phyloP scores from a whole-genome alignment of 108 stramenopile genomes.

The Fragilariopsis cylindrus region DNA sequence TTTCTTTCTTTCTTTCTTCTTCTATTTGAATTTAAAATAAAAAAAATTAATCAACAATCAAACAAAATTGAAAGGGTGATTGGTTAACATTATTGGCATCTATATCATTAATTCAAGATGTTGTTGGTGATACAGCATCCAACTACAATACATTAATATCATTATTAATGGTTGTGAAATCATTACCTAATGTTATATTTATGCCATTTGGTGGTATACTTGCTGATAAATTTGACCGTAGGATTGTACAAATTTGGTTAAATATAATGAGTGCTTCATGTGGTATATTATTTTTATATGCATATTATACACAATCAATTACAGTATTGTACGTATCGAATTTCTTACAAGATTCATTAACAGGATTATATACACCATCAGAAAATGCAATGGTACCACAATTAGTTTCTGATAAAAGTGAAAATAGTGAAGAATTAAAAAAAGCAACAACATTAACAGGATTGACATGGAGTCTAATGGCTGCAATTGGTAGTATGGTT shows the following conservation, averaged over 20 bases:
- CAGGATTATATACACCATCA: slow-evolving; percentile 67
- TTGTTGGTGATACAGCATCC: not conserved
- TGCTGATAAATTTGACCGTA: slow-evolving; percentile 67
- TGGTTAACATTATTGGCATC: slow-evolving; percentile 58
- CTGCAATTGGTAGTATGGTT: slow-evolving; percentile 54
- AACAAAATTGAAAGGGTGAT: slow-evolving; percentile 43
- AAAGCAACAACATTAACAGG: slow-evolving; percentile 64
- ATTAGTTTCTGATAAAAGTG: slow-evolving; percentile 30
- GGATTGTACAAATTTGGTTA: slow-evolving; percentile 52
- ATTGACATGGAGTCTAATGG: slow-evolving; percentile 60
- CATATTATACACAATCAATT: slow-evolving; percentile 48
- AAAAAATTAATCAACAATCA: not conserved
- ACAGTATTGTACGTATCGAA: slow-evolving; percentile 52
- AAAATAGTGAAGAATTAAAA: slow-evolving; percentile 52
- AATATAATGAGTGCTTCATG: slow-evolving; percentile 52
- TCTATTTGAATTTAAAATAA: not conserved
- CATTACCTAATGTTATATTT: slow-evolving; percentile 65
- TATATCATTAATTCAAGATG: slow-evolving; percentile 39
- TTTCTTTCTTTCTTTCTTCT: not conserved
- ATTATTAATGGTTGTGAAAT: slow-evolving; percentile 53
- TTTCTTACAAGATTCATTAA: slow-evolving; percentile 46
- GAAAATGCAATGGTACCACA: slow-evolving; percentile 55
- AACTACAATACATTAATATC: slow-evolving; percentile 52
- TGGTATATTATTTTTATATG: slow-evolving; percentile 49
- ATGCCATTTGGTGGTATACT: slow-evolving; percentile 63